Percentiles rank a stretch among this genome's conserved stretches.
Conservation (phyloP, 2,329 filamentous ascomycete genomes). For the Colletotrichum tropicale region DNA sequence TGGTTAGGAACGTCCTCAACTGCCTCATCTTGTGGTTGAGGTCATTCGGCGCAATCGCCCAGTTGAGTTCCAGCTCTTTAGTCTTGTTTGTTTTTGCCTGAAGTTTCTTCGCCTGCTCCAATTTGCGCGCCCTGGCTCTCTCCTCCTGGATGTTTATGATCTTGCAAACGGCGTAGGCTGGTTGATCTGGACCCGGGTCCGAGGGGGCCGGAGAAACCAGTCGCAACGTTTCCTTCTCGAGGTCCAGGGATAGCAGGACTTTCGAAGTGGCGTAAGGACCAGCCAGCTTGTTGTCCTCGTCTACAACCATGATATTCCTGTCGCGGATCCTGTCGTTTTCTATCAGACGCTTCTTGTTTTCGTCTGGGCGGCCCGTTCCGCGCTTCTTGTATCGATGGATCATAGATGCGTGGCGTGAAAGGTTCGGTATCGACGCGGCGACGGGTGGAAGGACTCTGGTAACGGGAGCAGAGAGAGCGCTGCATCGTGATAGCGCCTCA, state of each 20-base stretch:
- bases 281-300: conserved; percentile 39
- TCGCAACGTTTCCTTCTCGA: conserved; percentile 40
- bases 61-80: conserved; percentile 90
- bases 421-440: background rate
- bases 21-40: conserved; percentile 72
- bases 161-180: conserved; percentile 68
- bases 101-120: conserved; percentile 46
- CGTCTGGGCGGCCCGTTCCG: background rate
- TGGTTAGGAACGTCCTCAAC: conserved; percentile 71
- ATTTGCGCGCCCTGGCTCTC: conserved; percentile 46
- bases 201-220: conserved; percentile 31
- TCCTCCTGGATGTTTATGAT: conserved; percentile 65
- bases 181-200: conserved; percentile 25
- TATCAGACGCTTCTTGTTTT: background rate
- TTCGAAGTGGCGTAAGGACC: conserved; percentile 40
- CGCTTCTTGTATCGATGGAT: background rate
- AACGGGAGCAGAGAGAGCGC: conserved; percentile 12
- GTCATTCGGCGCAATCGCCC: conserved; percentile 82
- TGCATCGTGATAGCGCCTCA: conserved; percentile 27
- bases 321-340: conserved; percentile 50
- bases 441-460: background rate
- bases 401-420: background rate
- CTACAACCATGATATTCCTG: conserved; percentile 45
- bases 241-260: conserved; percentile 45
- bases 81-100: conserved; percentile 41